Evolutionary conservation across 2,329 filamentous ascomycete species (phyloP).

Genomic region (Aspergillus tanneri): DNA sequence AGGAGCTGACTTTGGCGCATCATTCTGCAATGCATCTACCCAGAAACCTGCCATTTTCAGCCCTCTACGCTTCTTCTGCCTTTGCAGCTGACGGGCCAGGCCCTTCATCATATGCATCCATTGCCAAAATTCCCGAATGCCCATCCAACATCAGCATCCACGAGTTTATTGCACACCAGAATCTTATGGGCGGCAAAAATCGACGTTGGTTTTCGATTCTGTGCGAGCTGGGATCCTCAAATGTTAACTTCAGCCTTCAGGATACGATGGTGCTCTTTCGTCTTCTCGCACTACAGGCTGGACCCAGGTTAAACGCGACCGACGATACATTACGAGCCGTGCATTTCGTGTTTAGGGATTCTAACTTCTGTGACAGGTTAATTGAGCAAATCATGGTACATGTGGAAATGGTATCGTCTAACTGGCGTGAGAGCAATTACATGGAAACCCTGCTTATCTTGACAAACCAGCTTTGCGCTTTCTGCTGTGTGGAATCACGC

Average conservation of each 20-base stretch:
- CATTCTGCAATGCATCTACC: constrained; percentile 46
- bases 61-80: constrained; percentile 23
- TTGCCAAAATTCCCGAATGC: constrained; percentile 50
- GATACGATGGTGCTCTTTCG: constrained; percentile 51
- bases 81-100: constrained; percentile 33
- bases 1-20: constrained; percentile 46
- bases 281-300: constrained; percentile 56
- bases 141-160: constrained; percentile 48
- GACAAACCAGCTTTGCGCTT: constrained; percentile 41
- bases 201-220: constrained; percentile 52
- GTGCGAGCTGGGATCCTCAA: constrained; percentile 52
- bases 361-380: constrained; percentile 51
- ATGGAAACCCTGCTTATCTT: constrained; percentile 61
- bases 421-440: constrained; percentile 59
- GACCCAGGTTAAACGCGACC: constrained; percentile 42
- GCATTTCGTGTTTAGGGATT: constrained; percentile 54
- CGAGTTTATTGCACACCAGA: constrained; percentile 51
- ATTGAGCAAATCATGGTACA: constrained; percentile 49
- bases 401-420: constrained; percentile 50
- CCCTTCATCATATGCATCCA: constrained; percentile 52
- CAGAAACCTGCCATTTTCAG: constrained; percentile 35
- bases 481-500: constrained; percentile 23
- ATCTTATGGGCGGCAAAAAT: constrained; percentile 44
- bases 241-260: constrained; percentile 61
- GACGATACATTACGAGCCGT: constrained; percentile 43